Conservation (phyloP, 164 flowering plant genomes). For the Macadamia integrifolia region DNA sequence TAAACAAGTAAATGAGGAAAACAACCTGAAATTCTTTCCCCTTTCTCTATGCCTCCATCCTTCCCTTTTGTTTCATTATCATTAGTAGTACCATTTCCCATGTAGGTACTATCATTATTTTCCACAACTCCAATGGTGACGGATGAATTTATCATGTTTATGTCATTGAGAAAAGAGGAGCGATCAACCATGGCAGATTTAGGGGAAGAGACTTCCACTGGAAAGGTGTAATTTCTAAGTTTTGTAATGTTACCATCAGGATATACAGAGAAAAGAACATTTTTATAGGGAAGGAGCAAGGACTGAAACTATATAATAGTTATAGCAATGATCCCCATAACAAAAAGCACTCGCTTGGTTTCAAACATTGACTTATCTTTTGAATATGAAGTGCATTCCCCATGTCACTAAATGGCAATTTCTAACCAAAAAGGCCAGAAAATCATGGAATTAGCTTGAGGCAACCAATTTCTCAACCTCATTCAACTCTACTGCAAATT, state of each 20-base stretch:
- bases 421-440: background rate
- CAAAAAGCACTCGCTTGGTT: constrained; percentile 8
- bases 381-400: constrained; percentile 3
- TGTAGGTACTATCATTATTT: constrained; percentile 2
- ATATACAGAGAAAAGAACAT: constrained; percentile 1
- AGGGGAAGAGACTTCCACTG: constrained; percentile 7
- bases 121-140: constrained; percentile 10
- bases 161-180: constrained; percentile 19
- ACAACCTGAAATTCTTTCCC: no score
- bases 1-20: no score
- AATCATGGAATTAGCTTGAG: background rate
- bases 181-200: constrained; percentile 23
- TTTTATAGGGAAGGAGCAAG: constrained; percentile 14
- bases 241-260: background rate
- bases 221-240: background rate
- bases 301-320: constrained; percentile 5
- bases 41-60: constrained; percentile 8
- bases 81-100: constrained; percentile 9
- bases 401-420: background rate
- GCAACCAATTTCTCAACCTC: background rate
- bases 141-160: constrained; percentile 13
- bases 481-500: background rate
- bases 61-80: constrained; percentile 5
- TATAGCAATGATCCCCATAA: constrained; percentile 5
- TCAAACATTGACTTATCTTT: background rate